Evolutionary conservation across 352 stramenopile genomes (phyloP), one percentile per base, ranked within the genome.

Genomic region (Globisporangium yorkense): DNA sequence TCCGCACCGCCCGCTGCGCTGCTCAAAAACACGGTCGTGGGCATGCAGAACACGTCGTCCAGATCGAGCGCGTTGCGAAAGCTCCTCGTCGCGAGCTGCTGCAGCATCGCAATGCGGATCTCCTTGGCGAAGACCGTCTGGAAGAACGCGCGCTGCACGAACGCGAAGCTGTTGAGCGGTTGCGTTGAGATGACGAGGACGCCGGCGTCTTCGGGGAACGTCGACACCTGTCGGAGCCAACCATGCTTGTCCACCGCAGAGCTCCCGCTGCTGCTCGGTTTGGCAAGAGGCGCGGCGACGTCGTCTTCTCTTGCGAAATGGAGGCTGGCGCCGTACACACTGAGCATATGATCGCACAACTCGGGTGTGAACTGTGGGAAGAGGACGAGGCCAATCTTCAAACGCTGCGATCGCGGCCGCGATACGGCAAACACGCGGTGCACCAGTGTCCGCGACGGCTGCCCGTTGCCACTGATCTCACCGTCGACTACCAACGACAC

Each of bases 331-430:
- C 66, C 68, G 10, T 75, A 64, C 3, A 59, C 16, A 18, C 52
- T 49, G n/a, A 77, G 66, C 1, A 76, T n/a, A n/a, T 63, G 63
- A 39, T 71, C 66, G 16, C 68, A 77, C 3, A 80, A 39, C 1
- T 63, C 33, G 3, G 47, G 48, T 2, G 60, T 44, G 16, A 72
- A 8, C n/a, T 67, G 48, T 27, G 71, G 68, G 37, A 72, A 70
- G 44, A 80, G 43, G 8, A 53, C 7, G 1, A 80, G 53, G 21
- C 60, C 54, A 1, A 67, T 59, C 13, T 58, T 40, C 52, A 80
- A 56, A 1, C 71, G 51, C 27, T 75, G 57, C 8, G 3, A 54
- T 7, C 66, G 60, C 21, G 60, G n/a, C 5, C 43, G 44, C 9
- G 27, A 29, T 1, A 31, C 12, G 1, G 13, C 24, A 44, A 63